Evolutionary conservation across 345 rosid genomes (phyloP).

Genomic region (Brassica napus): DNA sequence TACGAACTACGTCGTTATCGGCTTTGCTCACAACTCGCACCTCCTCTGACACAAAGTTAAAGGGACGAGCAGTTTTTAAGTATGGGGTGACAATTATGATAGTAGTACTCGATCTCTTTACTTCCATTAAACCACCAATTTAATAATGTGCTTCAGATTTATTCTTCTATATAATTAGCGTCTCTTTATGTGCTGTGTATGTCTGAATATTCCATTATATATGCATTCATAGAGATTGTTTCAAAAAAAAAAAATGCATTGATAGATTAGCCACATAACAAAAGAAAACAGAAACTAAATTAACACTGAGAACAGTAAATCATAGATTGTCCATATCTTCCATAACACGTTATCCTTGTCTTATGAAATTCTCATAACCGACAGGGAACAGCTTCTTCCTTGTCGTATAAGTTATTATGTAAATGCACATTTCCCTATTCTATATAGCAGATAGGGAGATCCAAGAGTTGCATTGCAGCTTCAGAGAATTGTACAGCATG

Average conservation of each 20-base stretch:
- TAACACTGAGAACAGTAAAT: background rate
- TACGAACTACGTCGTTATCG: background rate
- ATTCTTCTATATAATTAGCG: background rate
- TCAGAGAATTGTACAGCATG: conserved; percentile 85
- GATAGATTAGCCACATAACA: background rate
- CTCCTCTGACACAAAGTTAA: background rate
- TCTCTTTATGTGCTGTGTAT: background rate
- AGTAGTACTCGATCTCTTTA: background rate
- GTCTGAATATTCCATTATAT: too few species aligned
- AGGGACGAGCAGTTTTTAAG: background rate
- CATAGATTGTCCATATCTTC: background rate
- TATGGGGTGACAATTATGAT: background rate
- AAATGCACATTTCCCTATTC: background rate
- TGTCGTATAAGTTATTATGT: background rate
- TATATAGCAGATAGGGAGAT: background rate
- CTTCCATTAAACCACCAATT: background rate
- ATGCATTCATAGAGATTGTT: too few species aligned
- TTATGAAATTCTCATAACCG: background rate
- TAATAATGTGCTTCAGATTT: background rate
- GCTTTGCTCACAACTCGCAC: background rate
- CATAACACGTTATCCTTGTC: background rate
- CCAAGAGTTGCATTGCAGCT: conserved; percentile 11
- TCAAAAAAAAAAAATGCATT: background rate
- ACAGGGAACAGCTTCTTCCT: background rate
- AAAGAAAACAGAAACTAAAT: background rate